Percentiles rank a stretch among this genome's conserved stretches.
Evolutionary conservation across 768 basidiomycete genomes (phyloP).

Genomic region (Multifurca ochricompacta): DNA sequence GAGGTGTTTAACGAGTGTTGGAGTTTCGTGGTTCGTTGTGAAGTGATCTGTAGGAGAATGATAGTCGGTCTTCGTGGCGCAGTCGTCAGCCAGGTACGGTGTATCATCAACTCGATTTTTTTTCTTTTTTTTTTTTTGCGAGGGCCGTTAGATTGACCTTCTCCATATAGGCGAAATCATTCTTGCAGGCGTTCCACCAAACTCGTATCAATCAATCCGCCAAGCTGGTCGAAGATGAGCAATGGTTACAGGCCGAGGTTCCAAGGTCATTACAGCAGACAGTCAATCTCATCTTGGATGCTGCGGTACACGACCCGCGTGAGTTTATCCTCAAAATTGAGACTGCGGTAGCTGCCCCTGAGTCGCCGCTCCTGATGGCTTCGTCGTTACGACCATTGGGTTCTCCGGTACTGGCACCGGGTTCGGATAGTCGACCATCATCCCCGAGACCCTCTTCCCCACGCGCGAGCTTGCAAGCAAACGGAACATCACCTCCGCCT

Average conservation of each 20-base stretch:
- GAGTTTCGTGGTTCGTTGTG: constrained; percentile 84
- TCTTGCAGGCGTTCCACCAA: constrained; percentile 83
- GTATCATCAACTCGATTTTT: too few relatives aligned
- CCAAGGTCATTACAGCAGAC: constrained; percentile 55
- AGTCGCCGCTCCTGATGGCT: constrained; percentile 24
- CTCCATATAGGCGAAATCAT: constrained; percentile 70
- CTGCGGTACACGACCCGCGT: constrained; percentile 73
- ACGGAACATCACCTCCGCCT: constrained; percentile 18
- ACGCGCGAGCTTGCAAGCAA: constrained; percentile 17
- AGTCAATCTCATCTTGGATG: constrained; percentile 67
- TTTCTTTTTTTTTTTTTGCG: too few relatives aligned
- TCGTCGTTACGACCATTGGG: constrained; percentile 21
- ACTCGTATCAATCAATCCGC: constrained; percentile 70
- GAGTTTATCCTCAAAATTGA: constrained; percentile 45
- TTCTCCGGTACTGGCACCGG: constrained; percentile 26
- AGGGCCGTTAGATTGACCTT: background rate
- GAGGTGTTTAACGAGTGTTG: constrained; percentile 79
- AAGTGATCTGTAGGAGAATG: constrained; percentile 81
- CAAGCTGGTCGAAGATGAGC: constrained; percentile 91
- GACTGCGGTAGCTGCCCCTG: constrained; percentile 22
- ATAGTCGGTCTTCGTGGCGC: constrained; percentile 87
- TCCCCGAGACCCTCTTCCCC: constrained; percentile 16
- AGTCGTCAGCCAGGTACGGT: constrained; percentile 73
- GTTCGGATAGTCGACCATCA: constrained; percentile 12
- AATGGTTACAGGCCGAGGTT: constrained; percentile 82